A percentile compares a stretch with the other conserved stretches of the same genome.
Conservation (phyloP, 2,329 filamentous ascomycete species). For the Gliomastix tumulicola region DNA sequence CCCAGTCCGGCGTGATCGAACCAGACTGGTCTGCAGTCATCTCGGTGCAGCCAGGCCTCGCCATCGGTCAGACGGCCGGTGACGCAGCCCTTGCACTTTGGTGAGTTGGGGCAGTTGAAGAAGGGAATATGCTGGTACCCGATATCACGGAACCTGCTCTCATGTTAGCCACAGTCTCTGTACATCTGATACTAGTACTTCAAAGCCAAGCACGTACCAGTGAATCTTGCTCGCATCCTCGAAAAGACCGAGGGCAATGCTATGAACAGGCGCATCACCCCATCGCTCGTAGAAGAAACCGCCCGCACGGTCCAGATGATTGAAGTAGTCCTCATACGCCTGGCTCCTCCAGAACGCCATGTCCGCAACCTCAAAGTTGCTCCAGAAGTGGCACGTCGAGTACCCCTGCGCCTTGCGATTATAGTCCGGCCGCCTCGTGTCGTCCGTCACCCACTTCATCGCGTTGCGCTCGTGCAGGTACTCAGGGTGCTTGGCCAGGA, state of each 20-base stretch:
- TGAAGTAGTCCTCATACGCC: slow-evolving; percentile 90
- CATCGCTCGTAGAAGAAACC: slow-evolving; percentile 99
- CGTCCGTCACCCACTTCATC: slow-evolving; percentile 80
- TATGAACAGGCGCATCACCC: slow-evolving; percentile 97
- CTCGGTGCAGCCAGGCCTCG: slow-evolving; percentile 74
- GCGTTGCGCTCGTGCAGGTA: slow-evolving; percentile 81
- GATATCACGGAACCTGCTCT: slow-evolving; percentile 92
- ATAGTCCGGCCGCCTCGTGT: slow-evolving; percentile 67
- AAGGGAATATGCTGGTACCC: slow-evolving; percentile 98
- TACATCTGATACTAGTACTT: background rate
- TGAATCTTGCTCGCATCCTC: slow-evolving; percentile 88
- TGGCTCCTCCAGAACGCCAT: slow-evolving; percentile 89
- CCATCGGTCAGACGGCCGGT: slow-evolving; percentile 85
- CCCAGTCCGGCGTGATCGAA: slow-evolving; percentile 90
- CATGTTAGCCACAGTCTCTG: background rate
- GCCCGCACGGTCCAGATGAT: slow-evolving; percentile 91
- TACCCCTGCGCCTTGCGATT: slow-evolving; percentile 81
- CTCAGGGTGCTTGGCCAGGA: slow-evolving; percentile 76
- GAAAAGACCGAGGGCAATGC: slow-evolving; percentile 85
- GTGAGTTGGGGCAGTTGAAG: slow-evolving; percentile 96
- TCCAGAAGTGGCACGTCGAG: slow-evolving; percentile 99
- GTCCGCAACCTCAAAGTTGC: slow-evolving; percentile 94
- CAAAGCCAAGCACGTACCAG: slow-evolving; percentile 55
- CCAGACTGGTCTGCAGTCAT: slow-evolving; percentile 94
- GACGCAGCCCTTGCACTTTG: slow-evolving; percentile 85